Base-by-base conservation (phyloP, 441 rosid species). In the Eutrema salsugineum region DNA sequence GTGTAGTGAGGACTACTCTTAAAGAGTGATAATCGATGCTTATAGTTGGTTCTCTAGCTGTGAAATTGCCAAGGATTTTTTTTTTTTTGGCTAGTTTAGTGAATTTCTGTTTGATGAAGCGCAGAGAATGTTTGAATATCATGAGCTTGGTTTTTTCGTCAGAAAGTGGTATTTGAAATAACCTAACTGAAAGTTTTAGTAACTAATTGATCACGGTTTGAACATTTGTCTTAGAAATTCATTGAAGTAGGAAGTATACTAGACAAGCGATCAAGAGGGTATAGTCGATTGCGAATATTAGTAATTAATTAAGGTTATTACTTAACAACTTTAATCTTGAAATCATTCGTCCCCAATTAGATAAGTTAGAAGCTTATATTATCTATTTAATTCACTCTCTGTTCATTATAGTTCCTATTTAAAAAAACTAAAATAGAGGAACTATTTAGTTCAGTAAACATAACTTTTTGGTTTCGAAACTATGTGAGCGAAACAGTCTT, bases 1-100 rank as follows among this genome's bases (percentile, higher is more conserved):
- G 51, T 54, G 65, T 62, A 19, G 59, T 62, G 44, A 62, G 65
- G 46, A n/a, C 65, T 61, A 63, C 58, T 54, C 78, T 75, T 50
- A 68, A 19, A 54, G 74, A 75, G 42, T 62, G 30, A 75, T 68
- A n/a, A n/a, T n/a, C n/a, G 14, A 44, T 51, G 47, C 36, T 65
- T 49, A 24, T 28, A 32, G 33, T 20, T 40, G 10, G 10, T 39
- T 60, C 19, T 49, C 32, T 62, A 50, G 62, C 40, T 27, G n/a
- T 19, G 10, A 51, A 15, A 53, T 53, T 27, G 16, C 2, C 8
- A 64, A 20, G 10, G 15, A 28, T 6, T 8, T 17, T 2, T 2
- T 39, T n/a, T n/a, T n/a, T 28, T 40, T 17, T 60, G 7, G 20
- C 55, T 53, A 22, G 42, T 38, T 65, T 24, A 6, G 6, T 46